Evolutionary conservation across 139 green algal species (phyloP), one percentile per base, ranked within the genome.

Genomic region (Astrephomene gubernaculifera): DNA sequence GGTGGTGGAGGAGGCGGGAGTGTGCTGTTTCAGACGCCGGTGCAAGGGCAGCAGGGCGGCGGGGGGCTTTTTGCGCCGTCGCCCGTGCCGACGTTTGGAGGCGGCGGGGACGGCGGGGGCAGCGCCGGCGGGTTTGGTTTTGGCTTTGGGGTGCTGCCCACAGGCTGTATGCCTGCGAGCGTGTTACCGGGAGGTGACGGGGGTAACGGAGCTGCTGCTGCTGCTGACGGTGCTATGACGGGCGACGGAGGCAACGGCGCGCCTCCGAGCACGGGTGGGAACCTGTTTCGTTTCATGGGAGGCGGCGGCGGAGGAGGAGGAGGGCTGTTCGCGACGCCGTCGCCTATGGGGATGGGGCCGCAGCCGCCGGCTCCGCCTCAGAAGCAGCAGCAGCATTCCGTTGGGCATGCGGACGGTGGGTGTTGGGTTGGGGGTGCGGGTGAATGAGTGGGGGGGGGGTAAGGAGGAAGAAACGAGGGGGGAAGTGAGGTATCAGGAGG

Each of bases 311-410:
- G 39, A 14, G 73, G 79, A 38, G 29, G 63, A 10, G 82, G 68
- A 8, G 67, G 52, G 4, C n/a, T 87, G 25, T 93, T 90, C 61
- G 72, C 71, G 57, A 93, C 90, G 45, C 89, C 89, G n/a, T 71
- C 86, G 17, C 39, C 83, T 0, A 36, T 43, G 27, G 81, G 81
- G 35, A 65, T n/a, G 33, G 73, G 79, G 29, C 36, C 78, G 45
- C 72, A 71, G 53, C 81, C 85, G 45, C 87, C 90, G 8, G 81
- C 80, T 2, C 64, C 79, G 22, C 85, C 80, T 10, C 79, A 87
- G 27, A 89, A 89, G 64, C 29, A 44, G 61, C 29, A 19, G 38
- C 60, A 70, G 39, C 17, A 24, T 10, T 41, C 33, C 10, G 22
- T 41, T 22, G 41, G 39, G 1, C n/a, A 70, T 14, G 44, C 39